phyloP scores from a whole-genome alignment of 1,139 yeast species.

The Yamadazyma oceani region DNA sequence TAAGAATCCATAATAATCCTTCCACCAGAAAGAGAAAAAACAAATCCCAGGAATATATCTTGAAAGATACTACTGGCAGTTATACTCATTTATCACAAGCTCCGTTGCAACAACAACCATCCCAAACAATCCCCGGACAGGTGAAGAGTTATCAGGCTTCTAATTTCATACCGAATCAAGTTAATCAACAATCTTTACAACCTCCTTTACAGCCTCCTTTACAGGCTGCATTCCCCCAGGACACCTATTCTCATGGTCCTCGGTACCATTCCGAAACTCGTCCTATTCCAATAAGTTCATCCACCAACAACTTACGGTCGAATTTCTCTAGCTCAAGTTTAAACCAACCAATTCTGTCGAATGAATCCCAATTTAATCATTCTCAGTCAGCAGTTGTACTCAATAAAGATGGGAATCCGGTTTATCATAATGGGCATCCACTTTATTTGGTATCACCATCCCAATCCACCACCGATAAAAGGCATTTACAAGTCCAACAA shows the following conservation, averaged over 20 bases:
- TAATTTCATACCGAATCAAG: slow-evolving; percentile 5
- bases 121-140: neutral
- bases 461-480: slow-evolving; percentile 5
- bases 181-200: slow-evolving; percentile 5
- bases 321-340: neutral
- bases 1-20: slow-evolving; percentile 62
- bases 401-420: slow-evolving; percentile 34
- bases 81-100: too few species aligned
- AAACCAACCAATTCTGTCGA: neutral
- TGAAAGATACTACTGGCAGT: slow-evolving; percentile 6
- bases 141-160: slow-evolving; percentile 1
- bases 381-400: slow-evolving; percentile 30
- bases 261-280: neutral
- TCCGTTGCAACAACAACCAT: slow-evolving; percentile 2
- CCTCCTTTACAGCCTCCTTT: neutral
- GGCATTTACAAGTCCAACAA: slow-evolving; percentile 17
- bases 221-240: neutral
- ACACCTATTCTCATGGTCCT: neutral
- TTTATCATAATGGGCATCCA: slow-evolving; percentile 35
- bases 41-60: slow-evolving; percentile 14
- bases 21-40: slow-evolving; percentile 39
- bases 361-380: slow-evolving; percentile 11
- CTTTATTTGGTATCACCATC: slow-evolving; percentile 34
- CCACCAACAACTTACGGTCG: neutral
- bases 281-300: slow-evolving; percentile 1